Conservation (phyloP, 2,329 filamentous ascomycete genomes). For the Penicillium brasilianum region DNA sequence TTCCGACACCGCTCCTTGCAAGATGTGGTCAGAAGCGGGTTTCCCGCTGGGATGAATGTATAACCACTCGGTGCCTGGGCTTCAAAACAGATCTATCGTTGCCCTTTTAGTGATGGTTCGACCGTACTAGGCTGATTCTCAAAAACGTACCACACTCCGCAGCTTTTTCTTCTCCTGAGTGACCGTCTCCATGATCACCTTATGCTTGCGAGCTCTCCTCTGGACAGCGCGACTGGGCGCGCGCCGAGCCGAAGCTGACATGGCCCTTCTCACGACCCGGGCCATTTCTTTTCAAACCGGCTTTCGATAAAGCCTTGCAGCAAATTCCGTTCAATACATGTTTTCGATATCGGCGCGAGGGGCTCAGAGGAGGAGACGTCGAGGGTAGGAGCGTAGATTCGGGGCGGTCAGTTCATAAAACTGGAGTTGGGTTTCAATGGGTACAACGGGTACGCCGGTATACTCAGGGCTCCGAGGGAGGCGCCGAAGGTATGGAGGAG, state of each 20-base stretch:
- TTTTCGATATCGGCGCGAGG: constrained; percentile 4
- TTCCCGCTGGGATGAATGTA: constrained; percentile 64
- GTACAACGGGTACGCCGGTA: background rate
- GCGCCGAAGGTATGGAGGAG: background rate
- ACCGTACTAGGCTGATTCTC: background rate
- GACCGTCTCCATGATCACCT: constrained; percentile 63
- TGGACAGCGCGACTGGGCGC: constrained; percentile 40
- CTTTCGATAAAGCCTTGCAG: constrained; percentile 27
- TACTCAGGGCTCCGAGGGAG: background rate
- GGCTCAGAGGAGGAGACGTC: background rate
- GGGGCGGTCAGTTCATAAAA: constrained; percentile 22
- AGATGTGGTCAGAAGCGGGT: constrained; percentile 62
- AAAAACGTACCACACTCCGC: constrained; percentile 54
- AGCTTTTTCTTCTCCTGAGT: constrained; percentile 66
- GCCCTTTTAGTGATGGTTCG: constrained; percentile 7
- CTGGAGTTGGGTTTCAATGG: background rate
- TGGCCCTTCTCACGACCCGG: constrained; percentile 42
- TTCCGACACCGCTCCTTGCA: constrained; percentile 65
- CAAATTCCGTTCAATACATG: constrained; percentile 26
- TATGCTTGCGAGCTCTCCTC: constrained; percentile 54
- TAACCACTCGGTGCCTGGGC: constrained; percentile 63
- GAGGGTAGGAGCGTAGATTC: background rate
- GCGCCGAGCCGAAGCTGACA: constrained; percentile 41
- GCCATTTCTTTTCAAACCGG: constrained; percentile 39
- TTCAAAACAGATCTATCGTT: constrained; percentile 58